Percentiles rank a stretch among this genome's conserved stretches.
These are phyloP conservation scores for Sistotremastrum suecicum DNA, from an alignment of 768 basidiomycete genomes.

Conservation along the genomic window DNA sequence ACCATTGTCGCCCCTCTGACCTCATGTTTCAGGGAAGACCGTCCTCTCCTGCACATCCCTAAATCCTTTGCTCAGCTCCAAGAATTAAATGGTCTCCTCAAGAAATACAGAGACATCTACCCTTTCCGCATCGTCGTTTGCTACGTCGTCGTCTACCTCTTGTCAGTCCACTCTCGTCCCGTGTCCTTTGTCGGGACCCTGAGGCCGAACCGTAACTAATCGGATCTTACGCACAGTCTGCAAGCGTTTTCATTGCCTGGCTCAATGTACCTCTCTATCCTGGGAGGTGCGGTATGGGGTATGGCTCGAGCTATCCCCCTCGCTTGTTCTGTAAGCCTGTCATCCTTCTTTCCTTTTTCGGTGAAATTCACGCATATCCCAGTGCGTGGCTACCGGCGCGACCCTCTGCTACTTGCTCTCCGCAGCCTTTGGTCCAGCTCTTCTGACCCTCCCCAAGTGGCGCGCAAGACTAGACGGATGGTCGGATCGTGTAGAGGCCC, in stretches of 20 bases:
- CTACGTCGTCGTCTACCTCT: constrained; percentile 82
- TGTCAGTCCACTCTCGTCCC: constrained; percentile 40
- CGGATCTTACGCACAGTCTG: constrained; percentile 33
- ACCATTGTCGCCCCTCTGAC: neutral
- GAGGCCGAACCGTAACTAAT: neutral
- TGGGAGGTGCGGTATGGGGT: constrained; percentile 93
- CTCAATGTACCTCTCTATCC: constrained; percentile 95
- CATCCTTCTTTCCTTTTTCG: neutral
- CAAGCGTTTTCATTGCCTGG: constrained; percentile 96
- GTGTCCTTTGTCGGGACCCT: neutral
- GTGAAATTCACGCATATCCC: neutral
- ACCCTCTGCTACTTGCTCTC: constrained; percentile 88
- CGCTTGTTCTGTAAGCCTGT: constrained; percentile 49
- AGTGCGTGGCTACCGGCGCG: constrained; percentile 82
- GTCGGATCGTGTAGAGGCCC: constrained; percentile 61
- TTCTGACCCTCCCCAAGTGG: constrained; percentile 78
- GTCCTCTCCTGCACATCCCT: constrained; percentile 64
- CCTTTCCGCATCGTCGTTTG: constrained; percentile 76
- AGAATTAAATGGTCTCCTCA: constrained; percentile 68
- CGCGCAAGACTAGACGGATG: constrained; percentile 71
- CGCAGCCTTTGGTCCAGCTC: constrained; percentile 81
- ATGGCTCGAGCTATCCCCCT: constrained; percentile 74
- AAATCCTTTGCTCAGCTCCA: constrained; percentile 82
- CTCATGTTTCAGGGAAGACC: constrained; percentile 50
- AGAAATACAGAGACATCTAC: constrained; percentile 86